phyloP scores from a whole-genome alignment of 805 yeast species.

The Jamesozyma hellenica region DNA sequence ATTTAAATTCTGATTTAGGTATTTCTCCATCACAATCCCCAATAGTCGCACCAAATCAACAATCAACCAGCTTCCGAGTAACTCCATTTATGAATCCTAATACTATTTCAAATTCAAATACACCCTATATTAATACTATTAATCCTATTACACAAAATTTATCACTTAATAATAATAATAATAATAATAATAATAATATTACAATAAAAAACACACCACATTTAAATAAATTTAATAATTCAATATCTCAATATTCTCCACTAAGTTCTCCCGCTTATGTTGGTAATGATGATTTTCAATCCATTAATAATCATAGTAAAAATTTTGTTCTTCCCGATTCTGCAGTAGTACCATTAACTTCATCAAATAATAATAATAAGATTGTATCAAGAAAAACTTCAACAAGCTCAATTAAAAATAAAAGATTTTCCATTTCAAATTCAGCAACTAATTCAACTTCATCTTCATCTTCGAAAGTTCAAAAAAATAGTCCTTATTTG shows the following conservation, averaged over 20 bases:
- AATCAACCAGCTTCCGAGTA: conserved; percentile 4
- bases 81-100: conserved; percentile 8
- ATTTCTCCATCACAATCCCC: conserved; percentile 10
- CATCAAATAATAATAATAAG: not conserved
- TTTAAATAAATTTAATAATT: not conserved
- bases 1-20: conserved; percentile 2
- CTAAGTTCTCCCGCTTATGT: conserved; percentile 45
- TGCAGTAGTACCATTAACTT: conserved; percentile 1
- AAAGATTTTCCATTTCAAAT: conserved; percentile 2
- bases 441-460: not conserved
- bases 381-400: conserved; percentile 1
- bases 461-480: conserved; percentile 20
- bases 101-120: not conserved
- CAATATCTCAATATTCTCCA: conserved; percentile 27
- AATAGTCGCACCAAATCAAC: conserved; percentile 6
- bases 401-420: conserved; percentile 2
- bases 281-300: not conserved
- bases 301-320: conserved; percentile 1
- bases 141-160: not conserved
- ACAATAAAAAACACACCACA: conserved; percentile 1
- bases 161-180: not conserved
- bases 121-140: conserved; percentile 3
- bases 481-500: conserved; percentile 27
- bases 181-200: not conserved
- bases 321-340: conserved; percentile 13